Base-by-base conservation (phyloP, 2,329 filamentous ascomycete species). In the Arthroderma sp. region DNA sequence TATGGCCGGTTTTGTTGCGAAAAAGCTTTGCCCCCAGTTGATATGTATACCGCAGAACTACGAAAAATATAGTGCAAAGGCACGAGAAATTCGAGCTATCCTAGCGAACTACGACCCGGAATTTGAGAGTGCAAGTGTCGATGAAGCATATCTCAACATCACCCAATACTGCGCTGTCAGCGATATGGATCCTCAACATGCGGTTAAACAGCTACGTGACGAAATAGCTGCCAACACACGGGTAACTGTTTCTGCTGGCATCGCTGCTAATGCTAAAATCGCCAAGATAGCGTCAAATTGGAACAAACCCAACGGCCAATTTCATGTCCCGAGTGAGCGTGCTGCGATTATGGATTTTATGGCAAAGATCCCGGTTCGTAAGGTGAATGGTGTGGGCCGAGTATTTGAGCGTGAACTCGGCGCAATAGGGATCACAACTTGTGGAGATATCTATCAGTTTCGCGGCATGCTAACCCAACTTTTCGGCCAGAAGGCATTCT, bases 281-380 rank as follows among this genome's bases (percentile, higher is more conserved):
- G 91, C 93, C 31, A 98, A 98, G 72, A 95, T 98, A 33, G 89
- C 87, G 65, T 95, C 89, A 17, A 96, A 98, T 67, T 82, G 86
- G 70, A 96, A 97, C 71, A 98, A 98, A 67, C 93, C 93, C 0
- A 95, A 98, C 64, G 93, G 93, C 0, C 93, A 97, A 67, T 97
- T 86, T 64, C 73, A 81, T 8, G 75, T 97, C 1, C 79, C 85
- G 0, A 87, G 79, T 55, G 85, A 95, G 41, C 80, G 91, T 8
- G 73, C 75, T 25, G 79, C 82, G 0, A 89, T 98, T 59, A 83
- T 97, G 80, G 74, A 79, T 0, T 97, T 96, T 67, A 95, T 97
- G 86, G 79, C 80, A 9, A 80, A 85, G 31, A 76, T 98, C 23
- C 85, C 91, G 0, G 90, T 89, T 0, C 81, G 93, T 35, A 96